A percentile compares a stretch with the other conserved stretches of the same genome.
Conservation (phyloP, 441 rosid species). For the Euphorbia schlechtendalii region DNA sequence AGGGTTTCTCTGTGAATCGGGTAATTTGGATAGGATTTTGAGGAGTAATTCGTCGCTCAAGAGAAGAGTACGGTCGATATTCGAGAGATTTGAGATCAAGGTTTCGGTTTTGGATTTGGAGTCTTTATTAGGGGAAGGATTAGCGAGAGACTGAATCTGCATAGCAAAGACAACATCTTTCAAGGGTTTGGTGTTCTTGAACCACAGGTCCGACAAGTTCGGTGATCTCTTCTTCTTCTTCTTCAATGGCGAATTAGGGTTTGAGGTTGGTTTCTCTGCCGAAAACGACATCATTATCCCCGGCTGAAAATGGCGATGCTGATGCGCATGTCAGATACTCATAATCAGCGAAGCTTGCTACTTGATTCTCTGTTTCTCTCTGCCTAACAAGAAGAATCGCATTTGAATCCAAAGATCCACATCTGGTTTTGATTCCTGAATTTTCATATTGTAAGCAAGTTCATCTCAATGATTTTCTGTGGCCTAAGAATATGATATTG, state of each 20-base stretch:
- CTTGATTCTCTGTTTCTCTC: slow-evolving; percentile 1
- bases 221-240: slow-evolving; percentile 37
- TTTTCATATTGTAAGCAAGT: not conserved
- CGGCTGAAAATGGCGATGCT: not conserved
- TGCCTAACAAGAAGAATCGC: not conserved
- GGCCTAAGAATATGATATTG: slow-evolving; percentile 14
- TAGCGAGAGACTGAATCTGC: slow-evolving; percentile 45
- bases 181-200: slow-evolving; percentile 48
- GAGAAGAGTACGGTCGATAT: slow-evolving; percentile 53
- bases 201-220: slow-evolving; percentile 70
- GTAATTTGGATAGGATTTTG: slow-evolving; percentile 47
- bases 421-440: not conserved
- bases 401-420: not conserved
- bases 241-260: slow-evolving; percentile 35
- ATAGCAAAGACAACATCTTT: slow-evolving; percentile 43
- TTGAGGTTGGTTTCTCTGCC: slow-evolving; percentile 29
- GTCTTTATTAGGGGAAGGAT: slow-evolving; percentile 22
- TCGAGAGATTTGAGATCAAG: slow-evolving; percentile 35
- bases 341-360: no score
- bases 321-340: not conserved
- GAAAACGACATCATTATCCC: slow-evolving; percentile 38
- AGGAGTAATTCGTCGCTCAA: slow-evolving; percentile 56
- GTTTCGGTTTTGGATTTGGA: slow-evolving; percentile 33
- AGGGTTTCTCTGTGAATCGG: slow-evolving; percentile 37
- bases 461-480: not conserved